A percentile compares a stretch with the other conserved stretches of the same genome.
phyloP scores from a whole-genome alignment of 331 rosid species.

The Rosa hybrid region DNA sequence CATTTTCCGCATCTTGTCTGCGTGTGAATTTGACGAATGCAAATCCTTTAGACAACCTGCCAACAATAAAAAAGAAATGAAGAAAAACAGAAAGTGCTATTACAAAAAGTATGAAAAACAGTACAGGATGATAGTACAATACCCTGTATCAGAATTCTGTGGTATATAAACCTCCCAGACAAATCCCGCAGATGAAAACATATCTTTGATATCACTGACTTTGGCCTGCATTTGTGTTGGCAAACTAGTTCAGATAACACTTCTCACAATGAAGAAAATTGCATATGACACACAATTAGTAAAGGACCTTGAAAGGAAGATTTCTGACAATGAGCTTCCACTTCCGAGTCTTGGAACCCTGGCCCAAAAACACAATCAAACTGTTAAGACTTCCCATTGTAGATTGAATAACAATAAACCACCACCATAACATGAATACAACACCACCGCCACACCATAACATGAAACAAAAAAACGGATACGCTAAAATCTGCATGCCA shows the following conservation, averaged over 20 bases:
- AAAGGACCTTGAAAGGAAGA: slow-evolving; percentile 87
- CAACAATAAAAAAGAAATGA: slow-evolving; percentile 17
- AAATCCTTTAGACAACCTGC: slow-evolving; percentile 88
- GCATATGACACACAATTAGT: slow-evolving; percentile 6
- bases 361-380: slow-evolving; percentile 25
- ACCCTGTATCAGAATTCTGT: slow-evolving; percentile 74
- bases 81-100: slow-evolving; percentile 9
- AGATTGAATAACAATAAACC: neutral
- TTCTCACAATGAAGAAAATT: slow-evolving; percentile 23
- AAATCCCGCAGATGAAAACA: slow-evolving; percentile 73
- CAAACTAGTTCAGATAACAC: slow-evolving; percentile 31
- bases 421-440: slow-evolving; percentile 2
- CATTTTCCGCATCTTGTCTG: slow-evolving; percentile 85
- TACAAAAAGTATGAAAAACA: slow-evolving; percentile 8
- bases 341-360: slow-evolving; percentile 95
- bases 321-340: slow-evolving; percentile 94
- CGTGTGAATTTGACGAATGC: slow-evolving; percentile 90
- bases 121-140: slow-evolving; percentile 24
- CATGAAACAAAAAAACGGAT: neutral
- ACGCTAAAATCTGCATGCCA: neutral
- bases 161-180: slow-evolving; percentile 94
- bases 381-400: slow-evolving; percentile 2
- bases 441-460: neutral
- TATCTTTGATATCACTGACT: slow-evolving; percentile 55
- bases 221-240: slow-evolving; percentile 59